Percentiles rank a stretch among this genome's conserved stretches.
Evolutionary conservation across 768 basidiomycete species (phyloP).

Genomic region (Thelephora aurantiotincta): DNA sequence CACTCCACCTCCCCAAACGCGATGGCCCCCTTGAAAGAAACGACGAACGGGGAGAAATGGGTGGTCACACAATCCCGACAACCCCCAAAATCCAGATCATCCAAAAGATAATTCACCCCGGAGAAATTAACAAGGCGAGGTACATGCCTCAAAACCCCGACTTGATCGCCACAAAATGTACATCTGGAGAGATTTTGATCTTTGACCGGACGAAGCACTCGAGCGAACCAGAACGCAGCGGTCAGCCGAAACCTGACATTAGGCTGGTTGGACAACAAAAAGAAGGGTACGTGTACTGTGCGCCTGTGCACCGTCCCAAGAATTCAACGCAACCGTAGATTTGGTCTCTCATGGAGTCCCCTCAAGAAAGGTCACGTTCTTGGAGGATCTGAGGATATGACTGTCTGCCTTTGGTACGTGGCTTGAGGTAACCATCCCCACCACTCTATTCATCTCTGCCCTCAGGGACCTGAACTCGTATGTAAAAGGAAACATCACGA

Average conservation of each 20-base stretch:
- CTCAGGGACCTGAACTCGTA: slow-evolving; percentile 87
- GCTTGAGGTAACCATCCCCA: neutral
- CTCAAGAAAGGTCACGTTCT: slow-evolving; percentile 71
- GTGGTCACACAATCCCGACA: slow-evolving; percentile 79
- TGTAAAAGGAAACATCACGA: slow-evolving; percentile 54
- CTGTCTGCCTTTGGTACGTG: slow-evolving; percentile 82
- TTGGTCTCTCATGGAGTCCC: slow-evolving; percentile 90
- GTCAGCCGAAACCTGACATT: slow-evolving; percentile 83
- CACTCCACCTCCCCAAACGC: slow-evolving; percentile 84
- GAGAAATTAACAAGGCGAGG: slow-evolving; percentile 92
- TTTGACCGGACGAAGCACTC: slow-evolving; percentile 97
- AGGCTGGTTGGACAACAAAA: slow-evolving; percentile 78
- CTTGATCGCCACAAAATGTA: slow-evolving; percentile 88
- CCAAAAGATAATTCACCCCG: slow-evolving; percentile 89
- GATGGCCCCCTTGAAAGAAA: slow-evolving; percentile 64
- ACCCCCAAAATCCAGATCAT: slow-evolving; percentile 79
- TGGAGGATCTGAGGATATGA: slow-evolving; percentile 91
- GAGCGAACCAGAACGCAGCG: slow-evolving; percentile 78
- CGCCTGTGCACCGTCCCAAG: neutral
- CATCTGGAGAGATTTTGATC: slow-evolving; percentile 82
- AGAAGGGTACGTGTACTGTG: slow-evolving; percentile 60
- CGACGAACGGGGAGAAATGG: slow-evolving; percentile 87
- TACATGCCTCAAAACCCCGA: slow-evolving; percentile 99
- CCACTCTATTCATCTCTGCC: slow-evolving; percentile 1
- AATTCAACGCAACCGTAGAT: slow-evolving; percentile 30